These are phyloP conservation scores for Neonectria magnoliae DNA, from an alignment of 2,329 filamentous ascomycete genomes.

Conservation along the genomic window DNA sequence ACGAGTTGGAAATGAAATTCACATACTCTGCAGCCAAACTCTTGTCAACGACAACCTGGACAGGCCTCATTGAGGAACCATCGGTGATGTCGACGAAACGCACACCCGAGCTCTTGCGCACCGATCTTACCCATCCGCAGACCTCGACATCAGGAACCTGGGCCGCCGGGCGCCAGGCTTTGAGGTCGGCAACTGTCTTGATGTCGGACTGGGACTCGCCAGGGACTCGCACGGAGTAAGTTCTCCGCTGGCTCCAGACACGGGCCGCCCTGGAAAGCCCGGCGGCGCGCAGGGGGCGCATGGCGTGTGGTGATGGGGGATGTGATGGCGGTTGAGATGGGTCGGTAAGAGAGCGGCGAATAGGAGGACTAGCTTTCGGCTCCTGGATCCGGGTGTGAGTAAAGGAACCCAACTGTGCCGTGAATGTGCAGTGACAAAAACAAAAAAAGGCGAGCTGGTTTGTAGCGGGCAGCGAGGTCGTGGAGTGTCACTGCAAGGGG, in stretches of 20 bases:
- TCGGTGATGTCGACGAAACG: constrained; percentile 89
- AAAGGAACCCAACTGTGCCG: neutral
- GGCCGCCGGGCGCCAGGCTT: constrained; percentile 60
- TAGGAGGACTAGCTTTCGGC: neutral
- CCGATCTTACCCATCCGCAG: constrained; percentile 83
- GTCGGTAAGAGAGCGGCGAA: neutral
- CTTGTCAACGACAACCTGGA: constrained; percentile 84
- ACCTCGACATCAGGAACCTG: constrained; percentile 65
- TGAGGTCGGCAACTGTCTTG: constrained; percentile 64
- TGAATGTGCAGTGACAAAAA: neutral
- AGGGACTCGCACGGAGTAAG: constrained; percentile 48
- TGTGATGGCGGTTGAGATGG: neutral
- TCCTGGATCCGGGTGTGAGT: neutral
- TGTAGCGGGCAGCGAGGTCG: neutral
- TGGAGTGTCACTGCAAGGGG: constrained; percentile 10
- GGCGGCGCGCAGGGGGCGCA: constrained; percentile 35
- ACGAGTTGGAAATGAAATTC: constrained; percentile 27
- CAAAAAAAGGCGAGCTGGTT: neutral
- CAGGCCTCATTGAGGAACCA: constrained; percentile 79
- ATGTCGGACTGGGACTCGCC: constrained; percentile 46
- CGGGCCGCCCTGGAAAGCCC: constrained; percentile 23
- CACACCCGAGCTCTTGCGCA: constrained; percentile 85
- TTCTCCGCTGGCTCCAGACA: constrained; percentile 28
- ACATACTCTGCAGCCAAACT: constrained; percentile 77
- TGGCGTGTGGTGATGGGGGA: constrained; percentile 23